Evolutionary conservation across 2,329 filamentous ascomycete genomes (phyloP).

Genomic region (Fusarium sp.): DNA sequence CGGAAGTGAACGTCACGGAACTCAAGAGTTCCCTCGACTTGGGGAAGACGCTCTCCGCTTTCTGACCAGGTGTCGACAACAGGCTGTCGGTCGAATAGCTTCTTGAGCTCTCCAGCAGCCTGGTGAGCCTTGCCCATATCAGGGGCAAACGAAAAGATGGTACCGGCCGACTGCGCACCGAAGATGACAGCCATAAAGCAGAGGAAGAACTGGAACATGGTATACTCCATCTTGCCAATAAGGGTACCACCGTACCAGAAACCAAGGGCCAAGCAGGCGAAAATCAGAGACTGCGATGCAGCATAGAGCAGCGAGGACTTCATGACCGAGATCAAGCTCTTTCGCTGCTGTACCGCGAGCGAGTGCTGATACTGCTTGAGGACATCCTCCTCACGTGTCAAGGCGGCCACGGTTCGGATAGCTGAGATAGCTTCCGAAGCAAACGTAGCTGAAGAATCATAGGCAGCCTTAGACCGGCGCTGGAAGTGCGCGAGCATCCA

Average conservation of each 20-base stretch:
- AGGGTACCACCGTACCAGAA: constrained; percentile 93
- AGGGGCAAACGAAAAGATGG: constrained; percentile 88
- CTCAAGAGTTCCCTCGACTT: constrained; percentile 83
- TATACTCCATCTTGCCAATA: constrained; percentile 77
- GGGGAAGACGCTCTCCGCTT: constrained; percentile 71
- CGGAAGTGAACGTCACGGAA: constrained; percentile 95
- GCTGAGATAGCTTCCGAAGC: constrained; percentile 95
- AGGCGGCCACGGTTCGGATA: constrained; percentile 91
- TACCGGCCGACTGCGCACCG: constrained; percentile 90
- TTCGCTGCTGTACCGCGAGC: constrained; percentile 74
- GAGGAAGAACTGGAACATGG: constrained; percentile 90
- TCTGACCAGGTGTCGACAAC: constrained; percentile 84
- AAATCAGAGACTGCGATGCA: constrained; percentile 84
- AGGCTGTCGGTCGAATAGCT: constrained; percentile 85
- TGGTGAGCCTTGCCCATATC: constrained; percentile 95
- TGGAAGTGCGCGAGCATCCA: constrained; percentile 86
- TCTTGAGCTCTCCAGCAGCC: constrained; percentile 83
- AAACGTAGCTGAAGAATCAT: constrained; percentile 84
- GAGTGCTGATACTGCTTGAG: constrained; percentile 76
- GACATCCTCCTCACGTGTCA: constrained; percentile 89
- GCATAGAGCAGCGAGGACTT: constrained; percentile 86
- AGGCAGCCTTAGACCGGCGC: constrained; percentile 81
- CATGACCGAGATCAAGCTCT: constrained; percentile 78
- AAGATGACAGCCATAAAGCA: constrained; percentile 91
- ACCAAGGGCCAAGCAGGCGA: constrained; percentile 85